Base-by-base conservation (phyloP, 768 basidiomycete species). In the Gautieria morchelliformis region DNA sequence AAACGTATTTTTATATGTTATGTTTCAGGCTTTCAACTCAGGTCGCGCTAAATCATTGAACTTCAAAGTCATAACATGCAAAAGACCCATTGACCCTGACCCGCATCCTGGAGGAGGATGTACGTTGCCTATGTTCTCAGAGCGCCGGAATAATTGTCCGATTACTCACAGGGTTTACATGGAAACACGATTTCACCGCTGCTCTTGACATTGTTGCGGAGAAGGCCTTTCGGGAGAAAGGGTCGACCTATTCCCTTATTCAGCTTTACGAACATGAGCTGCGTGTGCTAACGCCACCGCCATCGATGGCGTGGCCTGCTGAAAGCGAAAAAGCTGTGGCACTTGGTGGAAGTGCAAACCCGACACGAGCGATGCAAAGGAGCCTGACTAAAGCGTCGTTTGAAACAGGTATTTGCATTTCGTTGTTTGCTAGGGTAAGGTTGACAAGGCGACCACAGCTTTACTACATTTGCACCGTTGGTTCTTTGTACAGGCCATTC, bases 1-100 rank as follows among this genome's bases (percentile, higher is more conserved):
- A 35, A 20, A 7, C 44, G n/a, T 17, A 41, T 39, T 33, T 24
- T 22, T 20, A n/a, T 53, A 20, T 41, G 20, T n/a, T 22, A 19
- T 40, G 17, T 33, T 57, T n/a, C n/a, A 57, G 56, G 56, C 56
- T n/a, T 57, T 57, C 32, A 27, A 24, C 45, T 57, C 56, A 20
- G 56, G 56, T 39, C 56, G 56, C 8, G 56, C 44, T 5, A 57
- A 49, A 24, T 57, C 56, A 15, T 17, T 57, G 7, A n/a, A 14
- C 11, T 57, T 57, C 32, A 57, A 57, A 39, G 46, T 49, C 27
- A 57, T 57, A 24, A 48, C 56, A 3, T 57, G 56, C 24, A 57
- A 57, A 20, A 33, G 45, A 32, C 56, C 56, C 17, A 17, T 37
- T 17, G 56, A 57, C 27, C 47, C 45, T 30, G 56, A 48, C n/a